These are phyloP conservation scores for Tylopilus microsporus DNA, from an alignment of 1,284 basidiomycete genomes.

Conservation along the genomic window DNA sequence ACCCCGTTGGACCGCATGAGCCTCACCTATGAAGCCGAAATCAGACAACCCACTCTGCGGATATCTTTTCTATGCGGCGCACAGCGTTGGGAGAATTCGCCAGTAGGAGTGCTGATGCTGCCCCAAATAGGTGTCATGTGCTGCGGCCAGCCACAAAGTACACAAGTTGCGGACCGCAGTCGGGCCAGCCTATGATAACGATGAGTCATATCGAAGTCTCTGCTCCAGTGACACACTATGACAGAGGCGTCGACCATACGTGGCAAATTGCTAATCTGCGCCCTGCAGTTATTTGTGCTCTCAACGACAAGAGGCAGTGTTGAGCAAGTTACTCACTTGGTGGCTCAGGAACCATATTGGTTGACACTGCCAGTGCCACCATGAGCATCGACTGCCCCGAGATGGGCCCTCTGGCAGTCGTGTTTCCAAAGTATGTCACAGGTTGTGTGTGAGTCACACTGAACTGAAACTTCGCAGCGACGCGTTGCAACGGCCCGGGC, in stretches of 20 bases:
- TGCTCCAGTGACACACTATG: no score
- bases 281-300: neutral
- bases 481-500: slow-evolving; percentile 3
- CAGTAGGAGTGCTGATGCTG: neutral
- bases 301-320: slow-evolving; percentile 3
- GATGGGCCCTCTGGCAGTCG: neutral
- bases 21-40: neutral
- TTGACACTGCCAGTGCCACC: neutral
- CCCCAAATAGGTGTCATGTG: neutral
- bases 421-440: neutral
- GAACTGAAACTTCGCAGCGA: neutral
- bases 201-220: neutral
- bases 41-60: neutral
- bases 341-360: neutral
- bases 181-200: no score
- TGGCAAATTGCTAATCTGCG: neutral
- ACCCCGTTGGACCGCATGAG: neutral
- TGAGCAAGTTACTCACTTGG: neutral
- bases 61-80: neutral
- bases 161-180: neutral
- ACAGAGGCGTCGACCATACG: neutral
- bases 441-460: neutral
- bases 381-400: neutral
- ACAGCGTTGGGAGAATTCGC: neutral
- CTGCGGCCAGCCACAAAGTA: neutral